Evolutionary conservation across 1,284 basidiomycete genomes (phyloP).

Genomic region (Ceratobasidium sp.): DNA sequence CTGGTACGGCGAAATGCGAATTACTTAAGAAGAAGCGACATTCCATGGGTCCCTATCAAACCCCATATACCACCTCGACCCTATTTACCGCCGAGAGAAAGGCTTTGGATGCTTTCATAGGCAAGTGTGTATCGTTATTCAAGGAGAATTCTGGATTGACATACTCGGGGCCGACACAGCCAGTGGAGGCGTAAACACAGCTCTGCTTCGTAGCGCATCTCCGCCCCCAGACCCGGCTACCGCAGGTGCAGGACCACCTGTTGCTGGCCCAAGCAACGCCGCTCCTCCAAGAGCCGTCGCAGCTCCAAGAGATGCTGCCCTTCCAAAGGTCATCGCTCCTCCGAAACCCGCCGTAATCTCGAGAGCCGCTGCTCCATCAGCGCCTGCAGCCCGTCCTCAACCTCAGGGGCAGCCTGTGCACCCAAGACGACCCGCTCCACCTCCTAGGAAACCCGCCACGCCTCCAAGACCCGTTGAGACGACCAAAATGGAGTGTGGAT

Average conservation of each 20-base stretch:
- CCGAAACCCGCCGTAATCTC: background rate
- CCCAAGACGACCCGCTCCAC: background rate
- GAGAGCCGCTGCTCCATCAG: no score
- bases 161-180: background rate
- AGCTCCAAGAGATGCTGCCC: background rate
- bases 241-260: background rate
- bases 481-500: slow-evolving; percentile 31
- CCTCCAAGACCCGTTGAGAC: slow-evolving; percentile 1
- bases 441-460: background rate
- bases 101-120: slow-evolving; percentile 39
- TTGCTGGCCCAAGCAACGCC: slow-evolving; percentile 26
- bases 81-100: slow-evolving; percentile 31
- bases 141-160: background rate
- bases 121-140: background rate
- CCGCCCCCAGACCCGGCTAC: slow-evolving; percentile 4
- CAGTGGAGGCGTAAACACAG: slow-evolving; percentile 4
- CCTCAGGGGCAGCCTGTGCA: background rate
- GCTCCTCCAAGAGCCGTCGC: background rate
- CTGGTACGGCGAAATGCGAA: background rate
- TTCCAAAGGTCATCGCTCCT: background rate
- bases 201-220: slow-evolving; percentile 19
- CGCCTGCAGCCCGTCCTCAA: no score
- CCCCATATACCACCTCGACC: slow-evolving; percentile 4
- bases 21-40: slow-evolving; percentile 19
- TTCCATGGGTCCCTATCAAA: slow-evolving; percentile 4